Conservation (phyloP, 306 rosid genomes). For the Vachellia pachyceras region DNA sequence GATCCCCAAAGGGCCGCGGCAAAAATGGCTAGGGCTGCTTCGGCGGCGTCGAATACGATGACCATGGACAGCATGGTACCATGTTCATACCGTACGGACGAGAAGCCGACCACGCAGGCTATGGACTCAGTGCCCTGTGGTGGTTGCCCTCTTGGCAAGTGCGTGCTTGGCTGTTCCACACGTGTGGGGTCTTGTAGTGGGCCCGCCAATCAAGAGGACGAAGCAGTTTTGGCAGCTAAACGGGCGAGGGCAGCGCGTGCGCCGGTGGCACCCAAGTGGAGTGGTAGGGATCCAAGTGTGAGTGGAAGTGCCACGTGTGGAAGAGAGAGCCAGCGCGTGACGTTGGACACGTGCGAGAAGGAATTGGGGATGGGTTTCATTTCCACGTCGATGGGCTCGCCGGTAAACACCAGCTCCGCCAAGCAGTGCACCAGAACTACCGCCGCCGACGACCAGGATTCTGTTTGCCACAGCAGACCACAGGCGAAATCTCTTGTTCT, state of each 20-base stretch:
- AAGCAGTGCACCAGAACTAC: slow-evolving; percentile 53
- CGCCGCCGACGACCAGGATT: slow-evolving; percentile 77
- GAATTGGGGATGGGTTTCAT: slow-evolving; percentile 50
- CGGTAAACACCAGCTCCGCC: slow-evolving; percentile 65
- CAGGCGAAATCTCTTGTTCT: slow-evolving; percentile 47
- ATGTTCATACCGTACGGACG: slow-evolving; percentile 45
- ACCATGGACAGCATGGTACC: slow-evolving; percentile 86
- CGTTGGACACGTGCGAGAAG: slow-evolving; percentile 56
- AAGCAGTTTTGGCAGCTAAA: neutral
- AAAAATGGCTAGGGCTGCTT: neutral
- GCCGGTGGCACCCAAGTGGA: slow-evolving; percentile 35
- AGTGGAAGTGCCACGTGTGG: slow-evolving; percentile 18
- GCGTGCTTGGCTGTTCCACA: slow-evolving; percentile 50
- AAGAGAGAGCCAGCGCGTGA: slow-evolving; percentile 48
- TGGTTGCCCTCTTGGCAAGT: slow-evolving; percentile 25
- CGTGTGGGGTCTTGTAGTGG: slow-evolving; percentile 59
- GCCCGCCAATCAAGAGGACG: slow-evolving; percentile 25
- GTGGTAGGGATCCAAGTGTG: slow-evolving; percentile 48
- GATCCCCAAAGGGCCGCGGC: slow-evolving; percentile 31
- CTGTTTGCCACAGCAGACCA: slow-evolving; percentile 75
- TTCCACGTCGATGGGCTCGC: slow-evolving; percentile 64
- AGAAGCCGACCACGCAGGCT: slow-evolving; percentile 27
- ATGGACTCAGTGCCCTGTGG: slow-evolving; percentile 29
- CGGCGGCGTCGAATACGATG: slow-evolving; percentile 37
- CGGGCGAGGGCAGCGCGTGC: slow-evolving; percentile 42